A percentile compares a stretch with the other conserved stretches of the same genome.
Evolutionary conservation across 139 green algal species (phyloP).

Genomic region (Yamagishiella unicocca): DNA sequence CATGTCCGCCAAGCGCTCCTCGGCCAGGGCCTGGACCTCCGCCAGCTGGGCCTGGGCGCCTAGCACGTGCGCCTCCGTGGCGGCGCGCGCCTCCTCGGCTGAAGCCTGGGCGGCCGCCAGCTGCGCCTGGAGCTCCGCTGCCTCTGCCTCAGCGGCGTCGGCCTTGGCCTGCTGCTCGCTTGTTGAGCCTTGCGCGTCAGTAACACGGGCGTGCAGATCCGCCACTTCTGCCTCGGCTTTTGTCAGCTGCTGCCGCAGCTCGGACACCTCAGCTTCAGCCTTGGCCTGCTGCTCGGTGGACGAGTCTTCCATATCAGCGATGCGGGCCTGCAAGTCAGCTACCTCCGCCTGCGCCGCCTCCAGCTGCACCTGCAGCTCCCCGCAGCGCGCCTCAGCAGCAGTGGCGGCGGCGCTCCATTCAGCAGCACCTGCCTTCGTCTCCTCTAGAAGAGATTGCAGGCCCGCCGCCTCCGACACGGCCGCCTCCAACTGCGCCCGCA

Average conservation of each 20-base stretch:
- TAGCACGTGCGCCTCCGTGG: neutral
- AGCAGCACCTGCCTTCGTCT: neutral
- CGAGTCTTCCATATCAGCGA: neutral
- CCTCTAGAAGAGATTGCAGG: neutral
- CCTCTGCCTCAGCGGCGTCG: neutral
- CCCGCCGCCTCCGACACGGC: neutral
- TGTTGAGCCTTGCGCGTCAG: neutral
- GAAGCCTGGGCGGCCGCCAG: neutral
- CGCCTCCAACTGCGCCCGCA: neutral
- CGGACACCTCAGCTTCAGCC: neutral
- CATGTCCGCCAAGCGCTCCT: neutral
- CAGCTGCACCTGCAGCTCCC: neutral
- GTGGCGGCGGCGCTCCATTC: neutral
- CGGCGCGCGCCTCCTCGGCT: neutral
- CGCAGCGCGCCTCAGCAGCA: neutral
- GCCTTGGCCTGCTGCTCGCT: constrained; percentile 16
- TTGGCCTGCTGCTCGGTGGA: neutral
- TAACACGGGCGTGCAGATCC: neutral
- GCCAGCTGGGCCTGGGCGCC: neutral
- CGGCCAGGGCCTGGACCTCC: neutral
- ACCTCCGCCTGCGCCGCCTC: neutral
- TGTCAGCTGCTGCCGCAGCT: neutral
- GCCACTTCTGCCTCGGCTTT: neutral
- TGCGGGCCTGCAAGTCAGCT: neutral
- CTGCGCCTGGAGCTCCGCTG: neutral